These are phyloP conservation scores for Phytophthora pistaciae DNA, from an alignment of 352 stramenopile species.

Conservation along the genomic window DNA sequence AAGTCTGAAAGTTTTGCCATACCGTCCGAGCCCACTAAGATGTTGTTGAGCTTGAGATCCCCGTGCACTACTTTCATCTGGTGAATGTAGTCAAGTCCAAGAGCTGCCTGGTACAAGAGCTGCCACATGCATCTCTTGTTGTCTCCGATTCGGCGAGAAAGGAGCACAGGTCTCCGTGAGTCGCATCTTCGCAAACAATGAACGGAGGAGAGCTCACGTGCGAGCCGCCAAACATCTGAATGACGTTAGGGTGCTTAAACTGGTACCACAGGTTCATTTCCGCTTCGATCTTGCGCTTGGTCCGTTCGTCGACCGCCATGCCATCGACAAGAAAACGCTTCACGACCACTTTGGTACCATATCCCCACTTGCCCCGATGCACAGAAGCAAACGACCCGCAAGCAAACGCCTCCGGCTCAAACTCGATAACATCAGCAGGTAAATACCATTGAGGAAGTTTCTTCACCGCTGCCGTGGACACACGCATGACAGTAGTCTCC, in stretches of 20 bases:
- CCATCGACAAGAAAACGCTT: slow-evolving; percentile 4
- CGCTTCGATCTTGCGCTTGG: neutral
- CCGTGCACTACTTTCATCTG: slow-evolving; percentile 28
- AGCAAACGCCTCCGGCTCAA: neutral
- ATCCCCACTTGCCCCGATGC: slow-evolving; percentile 2
- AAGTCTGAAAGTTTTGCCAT: slow-evolving; percentile 35
- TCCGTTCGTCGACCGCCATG: neutral
- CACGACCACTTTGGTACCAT: slow-evolving; percentile 2
- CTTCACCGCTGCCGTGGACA: neutral
- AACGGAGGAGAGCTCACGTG: neutral
- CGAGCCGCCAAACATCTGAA: neutral
- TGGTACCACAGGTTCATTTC: slow-evolving; percentile 9
- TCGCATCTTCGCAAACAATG: neutral
- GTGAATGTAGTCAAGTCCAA: slow-evolving; percentile 37
- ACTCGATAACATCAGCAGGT: slow-evolving; percentile 19
- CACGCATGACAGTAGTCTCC: slow-evolving; percentile 9
- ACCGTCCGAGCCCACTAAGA: slow-evolving; percentile 22
- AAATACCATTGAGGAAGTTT: slow-evolving; percentile 28
- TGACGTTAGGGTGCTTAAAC: neutral
- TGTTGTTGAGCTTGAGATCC: slow-evolving; percentile 41
- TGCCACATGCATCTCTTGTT: neutral
- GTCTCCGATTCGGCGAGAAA: neutral
- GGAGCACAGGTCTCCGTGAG: neutral
- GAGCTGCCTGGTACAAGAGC: slow-evolving; percentile 15
- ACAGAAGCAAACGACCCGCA: neutral